phyloP scores from a whole-genome alignment of 169 alveolate genomes.

The Eimeria sp. region DNA sequence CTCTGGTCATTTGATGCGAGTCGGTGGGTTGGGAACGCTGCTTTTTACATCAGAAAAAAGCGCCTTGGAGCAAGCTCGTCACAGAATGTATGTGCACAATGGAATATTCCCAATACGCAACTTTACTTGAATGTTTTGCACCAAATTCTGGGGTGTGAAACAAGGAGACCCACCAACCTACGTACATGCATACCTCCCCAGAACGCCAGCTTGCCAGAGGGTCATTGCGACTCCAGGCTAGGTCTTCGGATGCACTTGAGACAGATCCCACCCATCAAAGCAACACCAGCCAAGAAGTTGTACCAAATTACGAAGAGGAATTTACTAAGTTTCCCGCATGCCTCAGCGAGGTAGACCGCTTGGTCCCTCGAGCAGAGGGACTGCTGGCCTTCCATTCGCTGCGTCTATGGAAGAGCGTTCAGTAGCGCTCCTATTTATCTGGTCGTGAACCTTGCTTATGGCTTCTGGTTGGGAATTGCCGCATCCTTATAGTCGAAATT shows the following conservation, averaged over 20 bases:
- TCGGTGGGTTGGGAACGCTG: not conserved
- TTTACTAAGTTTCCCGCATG: not conserved
- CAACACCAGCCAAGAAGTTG: too few relatives aligned
- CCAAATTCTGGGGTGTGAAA: too few relatives aligned
- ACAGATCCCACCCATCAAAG: too few relatives aligned
- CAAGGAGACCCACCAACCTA: too few relatives aligned
- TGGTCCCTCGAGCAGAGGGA: not conserved
- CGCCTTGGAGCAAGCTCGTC: not conserved
- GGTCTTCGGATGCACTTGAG: too few relatives aligned
- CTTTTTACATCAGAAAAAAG: not conserved
- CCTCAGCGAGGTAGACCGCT: not conserved
- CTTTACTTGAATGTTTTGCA: not conserved
- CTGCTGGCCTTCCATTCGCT: not conserved
- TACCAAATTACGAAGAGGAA: not conserved
- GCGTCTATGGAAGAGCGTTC: not conserved
- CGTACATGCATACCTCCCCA: too few relatives aligned
- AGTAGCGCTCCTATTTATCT: not conserved
- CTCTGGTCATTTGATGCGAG: not conserved
- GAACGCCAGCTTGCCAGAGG: too few relatives aligned
- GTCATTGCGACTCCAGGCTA: too few relatives aligned
- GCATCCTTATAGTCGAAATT: not conserved
- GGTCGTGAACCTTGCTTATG: not conserved
- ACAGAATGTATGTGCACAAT: not conserved
- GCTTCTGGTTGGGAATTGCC: not conserved
- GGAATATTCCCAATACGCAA: not conserved